These are phyloP conservation scores for Penicillium sp. DNA, from an alignment of 2,329 filamentous ascomycete species.

Conservation along the genomic window DNA sequence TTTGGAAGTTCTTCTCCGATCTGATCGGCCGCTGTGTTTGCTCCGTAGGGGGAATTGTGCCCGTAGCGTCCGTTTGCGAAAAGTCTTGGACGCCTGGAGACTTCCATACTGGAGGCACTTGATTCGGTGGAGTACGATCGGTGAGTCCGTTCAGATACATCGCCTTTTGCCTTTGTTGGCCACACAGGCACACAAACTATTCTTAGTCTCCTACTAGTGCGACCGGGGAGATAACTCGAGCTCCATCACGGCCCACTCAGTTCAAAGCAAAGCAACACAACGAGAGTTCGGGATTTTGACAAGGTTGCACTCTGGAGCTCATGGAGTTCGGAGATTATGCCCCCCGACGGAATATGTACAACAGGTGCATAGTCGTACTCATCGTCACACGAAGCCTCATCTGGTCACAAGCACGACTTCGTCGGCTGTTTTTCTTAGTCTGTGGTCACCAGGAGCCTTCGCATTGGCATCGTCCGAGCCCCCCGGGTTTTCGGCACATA, in stretches of 20 bases:
- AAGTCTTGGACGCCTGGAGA: neutral
- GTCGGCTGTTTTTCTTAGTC: neutral
- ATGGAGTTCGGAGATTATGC: neutral
- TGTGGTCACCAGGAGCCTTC: neutral
- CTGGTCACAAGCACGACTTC: neutral
- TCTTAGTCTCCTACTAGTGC: neutral
- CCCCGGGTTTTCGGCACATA: neutral
- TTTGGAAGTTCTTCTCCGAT: constrained; percentile 15
- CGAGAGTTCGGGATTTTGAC: neutral
- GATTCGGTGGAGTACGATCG: neutral
- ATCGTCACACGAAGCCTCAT: too few species aligned
- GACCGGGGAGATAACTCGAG: neutral
- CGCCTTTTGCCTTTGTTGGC: neutral
- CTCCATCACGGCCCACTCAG: neutral
- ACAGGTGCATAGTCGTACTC: neutral
- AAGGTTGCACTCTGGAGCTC: neutral
- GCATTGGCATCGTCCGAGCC: neutral
- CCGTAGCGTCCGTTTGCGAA: neutral
- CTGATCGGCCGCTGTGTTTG: constrained; percentile 3
- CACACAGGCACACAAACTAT: neutral
- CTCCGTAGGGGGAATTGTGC: neutral
- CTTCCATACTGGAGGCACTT: neutral
- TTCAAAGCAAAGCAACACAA: neutral
- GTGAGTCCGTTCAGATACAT: neutral
- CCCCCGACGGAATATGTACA: neutral